Base-by-base conservation (phyloP, 192 early-diverging fungal genomes). In the Coemansia pectinata region DNA sequence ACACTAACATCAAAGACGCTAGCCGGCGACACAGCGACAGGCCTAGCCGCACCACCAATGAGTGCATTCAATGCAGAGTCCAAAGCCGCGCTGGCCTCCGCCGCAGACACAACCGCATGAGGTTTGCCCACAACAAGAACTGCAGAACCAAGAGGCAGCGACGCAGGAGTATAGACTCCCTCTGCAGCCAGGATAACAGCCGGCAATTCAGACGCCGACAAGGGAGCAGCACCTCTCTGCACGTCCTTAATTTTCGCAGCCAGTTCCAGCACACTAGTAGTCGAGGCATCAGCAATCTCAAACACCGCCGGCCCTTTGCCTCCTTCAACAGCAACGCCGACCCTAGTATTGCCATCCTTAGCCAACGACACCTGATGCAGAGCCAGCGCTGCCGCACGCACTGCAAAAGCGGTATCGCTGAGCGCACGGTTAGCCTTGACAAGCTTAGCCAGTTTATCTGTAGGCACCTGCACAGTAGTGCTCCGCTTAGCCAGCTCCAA, bases 71-170 rank as follows among this genome's bases (percentile, higher is more conserved):
- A 71, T 11, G 76, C 76, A 47, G 63, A 47, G 36, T 74, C 76
- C 34, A 81, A 59, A 1, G 53, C 76, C 1, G 65, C 67, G 12
- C 14, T 41, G 12, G 78, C 76, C 4, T 61, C 72, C 5, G 67
- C 67, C 10, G 70, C n/a, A 5, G 78, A 75, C 5, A 81, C 76
- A 4, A 70, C 73, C 3, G 41, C 45, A 15, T 68, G 60, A 4
- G 76, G 77, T 36, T 60, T 47, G 73, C 92, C 90, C 34, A 92
- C 87, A 60, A 89, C 87, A 40, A 93, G 76, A 27, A 92, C 90
- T 0, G 83, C 66, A 2, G 89, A 72, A 15, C 85, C 86, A 9
- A 81, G 79, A 48, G 73, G 71, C 25, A 79, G 88, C 84, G 68
- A 86, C 84, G 17, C 57, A 1, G 63, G 72, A 21, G 67, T 89